These are phyloP conservation scores for Neonectria ditissima DNA, from an alignment of 2,329 filamentous ascomycete genomes.

Conservation along the genomic window DNA sequence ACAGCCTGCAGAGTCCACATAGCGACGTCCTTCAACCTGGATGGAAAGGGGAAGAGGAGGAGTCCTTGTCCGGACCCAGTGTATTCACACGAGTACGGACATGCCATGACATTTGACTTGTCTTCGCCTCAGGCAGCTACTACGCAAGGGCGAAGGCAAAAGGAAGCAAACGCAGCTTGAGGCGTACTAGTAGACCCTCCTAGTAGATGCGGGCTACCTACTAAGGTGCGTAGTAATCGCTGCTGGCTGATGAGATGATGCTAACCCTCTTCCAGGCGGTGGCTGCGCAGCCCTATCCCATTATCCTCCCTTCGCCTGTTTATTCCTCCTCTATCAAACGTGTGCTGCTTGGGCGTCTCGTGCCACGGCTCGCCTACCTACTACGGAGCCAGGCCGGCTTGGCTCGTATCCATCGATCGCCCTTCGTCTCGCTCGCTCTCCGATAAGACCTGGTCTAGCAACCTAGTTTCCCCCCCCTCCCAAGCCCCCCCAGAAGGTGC, in stretches of 20 bases:
- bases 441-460: slow-evolving; percentile 2
- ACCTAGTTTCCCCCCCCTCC: neutral
- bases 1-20: neutral
- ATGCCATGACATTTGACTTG: neutral
- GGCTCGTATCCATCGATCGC: neutral
- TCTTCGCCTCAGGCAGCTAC: neutral
- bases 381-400: neutral
- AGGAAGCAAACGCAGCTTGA: neutral
- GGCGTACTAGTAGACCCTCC: neutral
- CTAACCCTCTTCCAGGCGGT: neutral
- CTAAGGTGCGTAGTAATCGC: neutral
- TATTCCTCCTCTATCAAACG: neutral
- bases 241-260: neutral
- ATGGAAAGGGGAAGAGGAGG: neutral
- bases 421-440: neutral
- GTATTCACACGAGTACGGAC: neutral
- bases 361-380: no score
- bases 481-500: neutral
- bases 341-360: neutral
- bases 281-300: neutral
- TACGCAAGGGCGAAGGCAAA: neutral
- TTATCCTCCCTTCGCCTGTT: neutral
- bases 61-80: no score
- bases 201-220: no score
- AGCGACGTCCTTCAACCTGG: neutral